Evolutionary conservation across 1,139 yeast genomes (phyloP), one percentile per base, ranked within the genome.

Genomic region (Tardiomyces depauwii): DNA sequence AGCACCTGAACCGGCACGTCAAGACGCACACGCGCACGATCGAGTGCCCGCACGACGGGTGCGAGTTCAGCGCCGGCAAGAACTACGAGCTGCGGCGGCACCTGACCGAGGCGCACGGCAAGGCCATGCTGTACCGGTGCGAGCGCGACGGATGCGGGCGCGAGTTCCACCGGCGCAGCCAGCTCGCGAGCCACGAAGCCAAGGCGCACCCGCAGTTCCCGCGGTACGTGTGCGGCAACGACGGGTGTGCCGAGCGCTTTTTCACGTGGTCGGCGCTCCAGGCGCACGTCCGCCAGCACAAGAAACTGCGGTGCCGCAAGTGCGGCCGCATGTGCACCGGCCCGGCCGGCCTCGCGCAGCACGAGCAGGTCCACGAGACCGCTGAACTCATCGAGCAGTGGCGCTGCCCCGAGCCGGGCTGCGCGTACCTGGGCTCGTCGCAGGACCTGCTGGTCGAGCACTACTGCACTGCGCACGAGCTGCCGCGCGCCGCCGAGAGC

Each of bases 51-150:
- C 70, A 73, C 53, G 78, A 73, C 33, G 76, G 72, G 1, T 91
- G 97, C 60, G 53, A 57, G 0, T 85, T 78, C 52, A 65, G 80
- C 0, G 89, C 87, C 57, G 77, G 80, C 58, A 84, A 85, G 54
- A 89, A 84, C 61, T 87, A 84, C 49, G 82, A 88, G 38, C 70
- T 88, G 47, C 70, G 87, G 45, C 84, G 82, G 46, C 97, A 91
- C 62, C 67, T 87, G 45, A 70, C 77, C 18, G 68, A 80, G 4
- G 76, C 73, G 1, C 96, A 88, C 55, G 58, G 63, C 9, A 52
- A 56, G 39, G 49, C 53, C 18, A 55, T 54, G 41, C 58, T 56
- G 39, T 64, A 56, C 50, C 49, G 49, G 27, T 66, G 70, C 47
- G 49, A 60, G 7, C 53, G 54, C 18, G 62, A 60, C 6, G 61